These are phyloP conservation scores for Termitomyces sp. DNA, from an alignment of 768 basidiomycete genomes.

Conservation along the genomic window DNA sequence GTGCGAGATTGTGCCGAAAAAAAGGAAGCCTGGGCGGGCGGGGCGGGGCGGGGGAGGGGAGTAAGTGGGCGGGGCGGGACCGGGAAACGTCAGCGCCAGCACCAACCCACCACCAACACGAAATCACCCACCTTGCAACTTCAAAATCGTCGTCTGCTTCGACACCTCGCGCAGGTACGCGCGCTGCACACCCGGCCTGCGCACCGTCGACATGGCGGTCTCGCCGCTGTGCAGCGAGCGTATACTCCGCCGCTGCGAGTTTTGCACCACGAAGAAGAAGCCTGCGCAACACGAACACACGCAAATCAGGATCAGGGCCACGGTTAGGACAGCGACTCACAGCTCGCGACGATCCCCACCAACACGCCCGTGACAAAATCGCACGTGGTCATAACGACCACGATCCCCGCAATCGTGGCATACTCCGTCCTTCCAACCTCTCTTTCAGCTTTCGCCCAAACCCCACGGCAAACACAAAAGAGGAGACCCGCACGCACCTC, in stretches of 20 bases:
- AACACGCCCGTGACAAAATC: conserved; percentile 94
- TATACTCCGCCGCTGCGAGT: conserved; percentile 81
- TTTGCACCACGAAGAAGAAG: conserved; percentile 96
- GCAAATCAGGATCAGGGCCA: too few relatives aligned
- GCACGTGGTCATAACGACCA: conserved; percentile 89
- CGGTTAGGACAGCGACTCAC: too few relatives aligned
- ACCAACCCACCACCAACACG: too few relatives aligned
- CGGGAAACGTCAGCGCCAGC: neutral
- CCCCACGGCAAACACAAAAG: too few relatives aligned
- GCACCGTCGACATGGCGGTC: conserved; percentile 83
- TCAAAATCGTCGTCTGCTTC: conserved; percentile 83
- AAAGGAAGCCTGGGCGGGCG: conserved; percentile 58
- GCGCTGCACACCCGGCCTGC: conserved; percentile 81
- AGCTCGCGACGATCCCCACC: conserved; percentile 89
- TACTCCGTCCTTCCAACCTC: conserved; percentile 54
- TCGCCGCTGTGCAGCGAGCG: conserved; percentile 80
- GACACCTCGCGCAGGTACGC: conserved; percentile 91
- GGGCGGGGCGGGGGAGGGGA: neutral
- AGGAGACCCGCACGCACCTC: conserved; percentile 36
- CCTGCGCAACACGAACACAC: too few relatives aligned
- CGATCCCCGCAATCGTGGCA: conserved; percentile 79
- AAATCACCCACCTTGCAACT: conserved; percentile 85
- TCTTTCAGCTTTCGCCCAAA: conserved; percentile 10
- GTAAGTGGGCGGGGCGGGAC: neutral
- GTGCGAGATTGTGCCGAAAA: conserved; percentile 88